These are phyloP conservation scores for Porodaedalea pini DNA, from an alignment of 1,284 basidiomycete genomes.

Conservation along the genomic window DNA sequence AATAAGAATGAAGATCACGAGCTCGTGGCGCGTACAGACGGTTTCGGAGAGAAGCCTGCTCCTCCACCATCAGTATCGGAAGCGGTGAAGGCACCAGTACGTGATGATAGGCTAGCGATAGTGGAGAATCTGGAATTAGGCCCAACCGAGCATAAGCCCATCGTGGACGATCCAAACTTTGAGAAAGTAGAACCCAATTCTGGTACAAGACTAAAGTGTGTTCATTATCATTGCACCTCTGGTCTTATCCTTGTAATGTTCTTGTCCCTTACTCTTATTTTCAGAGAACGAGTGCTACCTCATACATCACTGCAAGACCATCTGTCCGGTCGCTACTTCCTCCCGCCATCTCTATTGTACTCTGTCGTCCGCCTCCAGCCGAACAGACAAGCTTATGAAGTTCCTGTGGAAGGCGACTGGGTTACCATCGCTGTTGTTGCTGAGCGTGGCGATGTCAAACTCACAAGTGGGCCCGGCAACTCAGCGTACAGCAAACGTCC, in stretches of 20 bases:
- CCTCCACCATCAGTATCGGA: constrained; percentile 20
- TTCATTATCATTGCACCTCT: constrained; percentile 22
- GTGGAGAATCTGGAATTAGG: constrained; percentile 74
- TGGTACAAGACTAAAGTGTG: constrained; percentile 78
- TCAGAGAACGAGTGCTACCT: constrained; percentile 68
- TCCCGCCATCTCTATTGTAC: constrained; percentile 86
- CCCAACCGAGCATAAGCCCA: constrained; percentile 65
- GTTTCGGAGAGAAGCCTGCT: constrained; percentile 19
- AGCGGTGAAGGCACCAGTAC: constrained; percentile 29
- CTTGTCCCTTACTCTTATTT: constrained; percentile 11
- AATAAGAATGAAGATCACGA: constrained; percentile 5
- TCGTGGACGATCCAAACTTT: constrained; percentile 69
- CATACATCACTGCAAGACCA: constrained; percentile 82
- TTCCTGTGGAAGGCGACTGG: constrained; percentile 91
- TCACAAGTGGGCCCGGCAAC: constrained; percentile 60
- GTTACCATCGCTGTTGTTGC: constrained; percentile 87
- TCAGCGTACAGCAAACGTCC: constrained; percentile 37
- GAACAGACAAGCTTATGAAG: constrained; percentile 80
- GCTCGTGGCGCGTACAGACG: constrained; percentile 21
- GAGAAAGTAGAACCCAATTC: constrained; percentile 83
- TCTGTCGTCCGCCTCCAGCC: constrained; percentile 74
- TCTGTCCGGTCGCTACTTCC: constrained; percentile 78
- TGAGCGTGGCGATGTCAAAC: constrained; percentile 72
- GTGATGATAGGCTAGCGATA: constrained; percentile 69
- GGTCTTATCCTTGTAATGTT: constrained; percentile 11